These are phyloP conservation scores for Canariomyces notabilis DNA, from an alignment of 2,329 filamentous ascomycete species.

Conservation along the genomic window DNA sequence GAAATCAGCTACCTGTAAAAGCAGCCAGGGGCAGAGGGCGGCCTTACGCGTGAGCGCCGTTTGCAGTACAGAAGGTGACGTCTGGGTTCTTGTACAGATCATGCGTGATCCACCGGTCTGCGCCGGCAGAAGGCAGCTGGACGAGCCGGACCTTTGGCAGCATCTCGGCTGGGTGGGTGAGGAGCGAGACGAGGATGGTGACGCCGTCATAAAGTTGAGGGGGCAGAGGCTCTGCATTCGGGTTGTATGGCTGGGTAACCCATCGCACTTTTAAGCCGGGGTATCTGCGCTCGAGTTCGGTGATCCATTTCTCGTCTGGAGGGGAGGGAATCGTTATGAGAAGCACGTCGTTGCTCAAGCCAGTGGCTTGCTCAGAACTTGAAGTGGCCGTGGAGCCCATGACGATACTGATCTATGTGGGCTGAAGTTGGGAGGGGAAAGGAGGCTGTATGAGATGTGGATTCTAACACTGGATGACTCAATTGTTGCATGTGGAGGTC, in stretches of 20 bases:
- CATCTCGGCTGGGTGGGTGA: constrained; percentile 29
- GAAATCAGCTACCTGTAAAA: neutral
- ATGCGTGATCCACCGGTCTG: constrained; percentile 37
- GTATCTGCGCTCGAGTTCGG: constrained; percentile 29
- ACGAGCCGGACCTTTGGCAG: constrained; percentile 38
- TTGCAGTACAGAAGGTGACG: constrained; percentile 37
- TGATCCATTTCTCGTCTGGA: constrained; percentile 33
- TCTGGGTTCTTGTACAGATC: constrained; percentile 31
- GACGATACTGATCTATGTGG: too few species aligned
- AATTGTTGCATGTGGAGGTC: too few species aligned
- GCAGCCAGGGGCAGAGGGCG: too few species aligned
- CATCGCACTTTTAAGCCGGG: constrained; percentile 37
- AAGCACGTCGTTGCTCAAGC: constrained; percentile 35
- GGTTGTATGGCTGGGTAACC: constrained; percentile 19
- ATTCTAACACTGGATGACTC: too few species aligned
- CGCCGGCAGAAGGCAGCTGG: constrained; percentile 42
- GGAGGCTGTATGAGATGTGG: too few species aligned
- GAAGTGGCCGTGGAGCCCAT: constrained; percentile 11
- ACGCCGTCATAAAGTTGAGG: constrained; percentile 35
- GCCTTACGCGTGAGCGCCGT: constrained; percentile 39
- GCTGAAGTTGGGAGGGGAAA: too few species aligned
- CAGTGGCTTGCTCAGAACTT: neutral
- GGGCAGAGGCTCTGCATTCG: neutral
- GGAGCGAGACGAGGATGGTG: constrained; percentile 35
- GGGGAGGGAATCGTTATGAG: constrained; percentile 34